phyloP scores from a whole-genome alignment of 306 rosid genomes.

The Cicer pinnatifidum region DNA sequence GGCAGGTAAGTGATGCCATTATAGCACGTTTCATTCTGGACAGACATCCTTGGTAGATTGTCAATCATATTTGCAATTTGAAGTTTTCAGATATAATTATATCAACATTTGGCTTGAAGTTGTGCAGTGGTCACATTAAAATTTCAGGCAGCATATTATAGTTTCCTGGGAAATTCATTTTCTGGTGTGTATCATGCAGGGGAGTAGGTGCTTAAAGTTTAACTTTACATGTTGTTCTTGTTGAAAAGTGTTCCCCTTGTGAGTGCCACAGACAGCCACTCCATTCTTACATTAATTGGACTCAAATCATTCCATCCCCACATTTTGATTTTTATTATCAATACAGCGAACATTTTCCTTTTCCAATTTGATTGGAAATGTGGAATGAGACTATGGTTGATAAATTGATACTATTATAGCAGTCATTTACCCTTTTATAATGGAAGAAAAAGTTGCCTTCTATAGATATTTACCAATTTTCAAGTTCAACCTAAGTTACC shows the following conservation, averaged over 20 bases:
- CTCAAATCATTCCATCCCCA: not conserved
- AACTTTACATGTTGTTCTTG: not conserved
- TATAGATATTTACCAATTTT: not conserved
- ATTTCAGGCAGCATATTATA: slow-evolving; percentile 38
- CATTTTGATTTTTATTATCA: slow-evolving; percentile 17
- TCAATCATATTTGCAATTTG: slow-evolving; percentile 9
- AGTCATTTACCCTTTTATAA: slow-evolving; percentile 7
- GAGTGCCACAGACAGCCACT: slow-evolving; percentile 19
- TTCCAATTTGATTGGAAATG: slow-evolving; percentile 1
- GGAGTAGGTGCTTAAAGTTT: slow-evolving; percentile 31
- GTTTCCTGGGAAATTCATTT: slow-evolving; percentile 32
- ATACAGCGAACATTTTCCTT: not conserved
- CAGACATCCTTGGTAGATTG: slow-evolving; percentile 15
- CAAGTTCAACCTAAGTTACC: slow-evolving; percentile 47
- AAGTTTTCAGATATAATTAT: slow-evolving; percentile 27
- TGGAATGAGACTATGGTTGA: slow-evolving; percentile 13
- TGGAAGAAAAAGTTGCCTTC: slow-evolving; percentile 4
- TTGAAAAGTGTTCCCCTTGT: slow-evolving; percentile 7
- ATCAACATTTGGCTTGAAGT: slow-evolving; percentile 41
- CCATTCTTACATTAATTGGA: slow-evolving; percentile 5
- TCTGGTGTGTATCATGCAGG: slow-evolving; percentile 36
- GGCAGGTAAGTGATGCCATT: slow-evolving; percentile 37
- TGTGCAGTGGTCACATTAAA: slow-evolving; percentile 15
- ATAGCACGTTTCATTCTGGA: slow-evolving; percentile 22
- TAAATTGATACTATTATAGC: not conserved